Percentiles rank a stretch among this genome's conserved stretches.
These are phyloP conservation scores for Haplographium delicatum DNA, from an alignment of 495 filamentous ascomycete genomes.

Conservation along the genomic window DNA sequence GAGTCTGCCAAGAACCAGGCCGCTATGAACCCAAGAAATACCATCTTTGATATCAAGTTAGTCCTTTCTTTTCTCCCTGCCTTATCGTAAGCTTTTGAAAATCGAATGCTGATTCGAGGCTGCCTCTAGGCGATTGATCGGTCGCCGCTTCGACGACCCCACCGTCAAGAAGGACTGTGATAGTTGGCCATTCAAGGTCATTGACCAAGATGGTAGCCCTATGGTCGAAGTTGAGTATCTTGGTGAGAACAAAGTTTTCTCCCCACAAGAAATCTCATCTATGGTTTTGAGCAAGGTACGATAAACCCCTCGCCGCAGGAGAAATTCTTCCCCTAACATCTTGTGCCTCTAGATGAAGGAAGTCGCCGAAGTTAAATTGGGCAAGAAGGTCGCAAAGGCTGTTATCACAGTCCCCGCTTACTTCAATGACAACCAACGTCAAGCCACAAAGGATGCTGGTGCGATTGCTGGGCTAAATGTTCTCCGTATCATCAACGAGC, in stretches of 20 bases:
- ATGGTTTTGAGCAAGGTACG: slow-evolving; percentile 88
- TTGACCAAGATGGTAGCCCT: slow-evolving; percentile 84
- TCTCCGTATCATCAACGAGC: slow-evolving; percentile 99
- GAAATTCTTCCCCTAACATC: not conserved
- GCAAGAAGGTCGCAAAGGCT: slow-evolving; percentile 95
- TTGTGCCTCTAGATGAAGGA: slow-evolving; percentile 74
- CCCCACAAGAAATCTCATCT: slow-evolving; percentile 94
- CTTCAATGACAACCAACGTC: slow-evolving; percentile 99
- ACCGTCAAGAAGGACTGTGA: slow-evolving; percentile 97
- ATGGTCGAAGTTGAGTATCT: slow-evolving; percentile 94
- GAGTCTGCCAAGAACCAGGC: slow-evolving; percentile 99
- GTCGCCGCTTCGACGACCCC: slow-evolving; percentile 87
- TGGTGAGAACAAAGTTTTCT: slow-evolving; percentile 89
- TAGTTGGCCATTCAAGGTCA: slow-evolving; percentile 97
- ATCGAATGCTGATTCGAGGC: not conserved
- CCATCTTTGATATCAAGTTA: slow-evolving; percentile 95
- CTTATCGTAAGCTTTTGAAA: not conserved
- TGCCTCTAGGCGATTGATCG: slow-evolving; percentile 84
- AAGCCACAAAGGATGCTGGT: slow-evolving; percentile 98
- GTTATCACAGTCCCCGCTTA: slow-evolving; percentile 98
- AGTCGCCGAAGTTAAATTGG: slow-evolving; percentile 93
- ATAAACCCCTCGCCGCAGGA: slow-evolving; percentile 1
- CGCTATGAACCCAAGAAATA: slow-evolving; percentile 97
- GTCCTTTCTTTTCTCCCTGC: slow-evolving; percentile 20
- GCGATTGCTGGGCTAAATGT: slow-evolving; percentile 96